Evolutionary conservation across 331 rosid species (phyloP), one percentile per base, ranked within the genome.

Genomic region (Prunus yedoensis): DNA sequence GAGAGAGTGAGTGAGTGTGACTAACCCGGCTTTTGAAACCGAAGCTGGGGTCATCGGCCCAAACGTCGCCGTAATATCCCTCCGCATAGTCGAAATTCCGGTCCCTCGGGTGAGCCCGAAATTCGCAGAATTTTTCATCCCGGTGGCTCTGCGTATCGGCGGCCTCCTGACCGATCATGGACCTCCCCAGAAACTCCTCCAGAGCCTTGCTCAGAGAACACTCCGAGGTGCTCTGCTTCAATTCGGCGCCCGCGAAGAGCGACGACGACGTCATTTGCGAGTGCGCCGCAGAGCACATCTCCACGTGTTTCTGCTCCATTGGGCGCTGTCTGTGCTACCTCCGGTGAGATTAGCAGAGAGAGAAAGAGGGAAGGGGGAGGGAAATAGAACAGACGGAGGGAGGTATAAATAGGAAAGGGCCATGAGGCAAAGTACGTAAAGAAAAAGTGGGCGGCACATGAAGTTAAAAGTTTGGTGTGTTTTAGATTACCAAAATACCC

Each of bases 211-310:
- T 81, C 0, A 84, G 57, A 62, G 76, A 88, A 18, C 79, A 72
- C 66, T 84, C 96, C 41, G 96, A 85, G 18, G 79, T 35, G 78
- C 83, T 90, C 45, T 78, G 77, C 79, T 80, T 77, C 83, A 82
- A 58, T 46, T 41, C 49, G 25, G 38, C 27, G 77, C 0, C 10
- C 16, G 66, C 50, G 59, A 45, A 69, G 6, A 49, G 25, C 59
- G 81, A 56, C 60, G 81, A 56, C 60, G 81, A 12, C 50, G 64
- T 57, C 14, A 81, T 15, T 14, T 57, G 71, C 41, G 82, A 69
- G 20, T 77, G 81, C 54, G 76, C 18, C 2, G 12, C 6, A 41
- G 80, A 47, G n/a, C 27, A 5, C 17, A 75, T 45, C 32, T 66
- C 41, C 59, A 69, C 52, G 41, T 78, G 78, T 20, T 77, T 71